Conservation (phyloP, 2,329 filamentous ascomycete species). For the Aspergillus arachidicola region DNA sequence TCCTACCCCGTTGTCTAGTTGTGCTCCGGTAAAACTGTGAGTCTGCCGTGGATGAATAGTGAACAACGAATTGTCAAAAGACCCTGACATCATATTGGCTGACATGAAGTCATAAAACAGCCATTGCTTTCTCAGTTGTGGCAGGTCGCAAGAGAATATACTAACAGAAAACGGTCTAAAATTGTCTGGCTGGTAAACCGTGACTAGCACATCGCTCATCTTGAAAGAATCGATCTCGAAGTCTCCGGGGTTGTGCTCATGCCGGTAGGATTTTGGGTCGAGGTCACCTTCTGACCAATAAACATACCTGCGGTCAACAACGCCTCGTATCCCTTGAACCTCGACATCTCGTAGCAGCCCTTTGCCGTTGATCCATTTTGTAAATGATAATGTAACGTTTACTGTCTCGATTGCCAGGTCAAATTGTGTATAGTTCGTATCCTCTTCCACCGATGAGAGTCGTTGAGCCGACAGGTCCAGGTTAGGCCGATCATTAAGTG, state of each 20-base stretch:
- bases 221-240: slow-evolving; percentile 98
- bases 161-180: slow-evolving; percentile 96
- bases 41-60: slow-evolving; percentile 94
- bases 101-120: slow-evolving; percentile 97
- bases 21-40: slow-evolving; percentile 72
- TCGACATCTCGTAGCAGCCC: slow-evolving; percentile 89
- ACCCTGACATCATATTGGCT: slow-evolving; percentile 93
- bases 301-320: slow-evolving; percentile 86
- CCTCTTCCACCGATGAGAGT: slow-evolving; percentile 62
- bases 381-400: slow-evolving; percentile 92
- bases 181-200: slow-evolving; percentile 82
- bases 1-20: slow-evolving; percentile 59
- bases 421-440: slow-evolving; percentile 97
- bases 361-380: slow-evolving; percentile 99
- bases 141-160: slow-evolving; percentile 93
- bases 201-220: slow-evolving; percentile 88
- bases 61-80: slow-evolving; percentile 92
- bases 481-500: slow-evolving; percentile 47
- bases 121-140: slow-evolving; percentile 91
- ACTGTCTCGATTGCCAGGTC: slow-evolving; percentile 93
- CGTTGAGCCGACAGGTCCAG: slow-evolving; percentile 42
- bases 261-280: slow-evolving; percentile 84
- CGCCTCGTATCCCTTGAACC: slow-evolving; percentile 87
- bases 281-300: slow-evolving; percentile 67
- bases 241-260: slow-evolving; percentile 85